Conservation (phyloP, 2,329 filamentous ascomycete genomes). For the Colletotrichum scovillei region DNA sequence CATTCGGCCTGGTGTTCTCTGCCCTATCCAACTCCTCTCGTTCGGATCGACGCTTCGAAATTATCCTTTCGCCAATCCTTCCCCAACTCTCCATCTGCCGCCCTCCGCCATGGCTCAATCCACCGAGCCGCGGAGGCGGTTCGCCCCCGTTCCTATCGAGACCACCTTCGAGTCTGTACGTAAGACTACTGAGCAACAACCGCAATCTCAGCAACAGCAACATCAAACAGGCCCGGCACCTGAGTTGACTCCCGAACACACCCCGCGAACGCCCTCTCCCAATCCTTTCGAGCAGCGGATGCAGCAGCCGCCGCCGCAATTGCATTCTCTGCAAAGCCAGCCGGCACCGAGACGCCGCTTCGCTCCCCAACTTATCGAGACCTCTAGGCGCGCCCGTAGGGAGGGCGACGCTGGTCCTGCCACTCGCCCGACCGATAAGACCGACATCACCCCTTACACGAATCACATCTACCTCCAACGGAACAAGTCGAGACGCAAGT, state of each 20-base stretch:
- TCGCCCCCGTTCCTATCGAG: conserved; percentile 78
- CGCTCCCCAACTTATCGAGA: conserved; percentile 84
- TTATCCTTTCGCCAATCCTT: neutral
- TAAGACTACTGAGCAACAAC: conserved; percentile 44
- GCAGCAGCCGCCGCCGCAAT: conserved; percentile 54
- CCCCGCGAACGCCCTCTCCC: conserved; percentile 61
- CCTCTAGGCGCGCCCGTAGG: conserved; percentile 77
- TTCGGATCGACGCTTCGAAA: conserved; percentile 7
- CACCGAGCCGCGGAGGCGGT: conserved; percentile 65
- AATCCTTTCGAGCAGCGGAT: conserved; percentile 40
- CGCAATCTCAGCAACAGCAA: conserved; percentile 30
- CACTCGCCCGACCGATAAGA: conserved; percentile 75
- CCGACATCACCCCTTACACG: conserved; percentile 75
- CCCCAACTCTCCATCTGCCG: neutral
- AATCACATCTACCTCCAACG: conserved; percentile 68
- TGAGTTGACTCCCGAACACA: conserved; percentile 66
- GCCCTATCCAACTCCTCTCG: conserved; percentile 10
- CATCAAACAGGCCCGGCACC: conserved; percentile 60
- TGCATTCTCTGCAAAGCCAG: conserved; percentile 50
- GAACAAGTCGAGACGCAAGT: conserved; percentile 53
- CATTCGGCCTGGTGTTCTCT: conserved; percentile 7
- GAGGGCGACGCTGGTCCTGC: conserved; percentile 73
- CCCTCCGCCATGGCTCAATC: conserved; percentile 50
- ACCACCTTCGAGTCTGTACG: conserved; percentile 72
- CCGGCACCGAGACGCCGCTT: conserved; percentile 61